Evolutionary conservation across 805 yeast genomes (phyloP).

Genomic region (Ascoidea rubescens): DNA sequence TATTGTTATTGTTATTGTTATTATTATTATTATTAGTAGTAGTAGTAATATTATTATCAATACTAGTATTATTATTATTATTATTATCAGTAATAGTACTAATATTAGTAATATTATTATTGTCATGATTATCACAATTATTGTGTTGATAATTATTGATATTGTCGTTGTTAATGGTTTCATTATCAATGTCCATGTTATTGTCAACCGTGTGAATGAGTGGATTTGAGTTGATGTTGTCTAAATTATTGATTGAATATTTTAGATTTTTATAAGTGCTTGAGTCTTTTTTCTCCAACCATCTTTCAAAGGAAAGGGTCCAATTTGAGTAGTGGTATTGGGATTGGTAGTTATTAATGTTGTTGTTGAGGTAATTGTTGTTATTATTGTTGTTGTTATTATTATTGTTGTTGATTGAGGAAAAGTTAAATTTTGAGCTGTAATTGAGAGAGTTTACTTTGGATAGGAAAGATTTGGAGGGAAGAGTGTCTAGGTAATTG

Average conservation of each 20-base stretch:
- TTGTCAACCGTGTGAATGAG: constrained; percentile 17
- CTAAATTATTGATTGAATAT: constrained; percentile 27
- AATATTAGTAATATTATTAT: constrained; percentile 4
- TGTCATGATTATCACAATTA: constrained; percentile 1
- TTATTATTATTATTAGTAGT: constrained; percentile 9
- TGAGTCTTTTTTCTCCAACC: constrained; percentile 19
- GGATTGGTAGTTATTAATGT: background rate
- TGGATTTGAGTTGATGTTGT: constrained; percentile 27
- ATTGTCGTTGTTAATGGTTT: constrained; percentile 1
- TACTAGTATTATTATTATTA: background rate
- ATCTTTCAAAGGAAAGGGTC: constrained; percentile 13
- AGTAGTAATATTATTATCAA: background rate
- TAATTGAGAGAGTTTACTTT: constrained; percentile 20
- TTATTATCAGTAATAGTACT: constrained; percentile 15
- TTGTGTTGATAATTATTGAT: constrained; percentile 8
- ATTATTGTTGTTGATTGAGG: constrained; percentile 13
- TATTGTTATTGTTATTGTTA: background rate
- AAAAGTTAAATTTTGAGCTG: no score
- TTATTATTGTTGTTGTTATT: constrained; percentile 17
- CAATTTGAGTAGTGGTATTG: constrained; percentile 3
- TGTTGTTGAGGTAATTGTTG: constrained; percentile 16
- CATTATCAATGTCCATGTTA: constrained; percentile 7
- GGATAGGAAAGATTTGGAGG: constrained; percentile 11
- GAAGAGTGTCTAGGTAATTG: constrained; percentile 8
- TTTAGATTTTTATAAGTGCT: constrained; percentile 28